phyloP scores from a whole-genome alignment of 768 basidiomycete species.

The Russula virescens region DNA sequence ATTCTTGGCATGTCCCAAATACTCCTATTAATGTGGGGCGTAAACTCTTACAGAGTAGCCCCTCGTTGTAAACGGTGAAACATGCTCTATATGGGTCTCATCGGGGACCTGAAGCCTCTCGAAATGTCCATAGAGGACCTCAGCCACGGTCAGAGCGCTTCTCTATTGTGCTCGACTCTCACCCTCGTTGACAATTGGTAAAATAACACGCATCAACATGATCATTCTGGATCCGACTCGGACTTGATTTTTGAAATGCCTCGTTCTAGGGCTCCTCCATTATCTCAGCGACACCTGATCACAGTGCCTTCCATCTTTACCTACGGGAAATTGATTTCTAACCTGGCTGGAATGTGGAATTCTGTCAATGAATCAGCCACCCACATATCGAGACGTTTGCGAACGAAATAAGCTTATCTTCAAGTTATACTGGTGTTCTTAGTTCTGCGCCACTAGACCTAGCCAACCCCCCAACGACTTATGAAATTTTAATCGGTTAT shows the following conservation, averaged over 20 bases:
- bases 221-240: not conserved
- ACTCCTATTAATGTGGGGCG: not conserved
- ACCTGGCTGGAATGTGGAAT: constrained; percentile 1
- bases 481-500: no score
- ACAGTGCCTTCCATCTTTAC: not conserved
- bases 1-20: not conserved
- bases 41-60: not conserved
- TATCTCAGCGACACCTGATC: not conserved
- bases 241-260: not conserved
- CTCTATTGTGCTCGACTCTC: not conserved
- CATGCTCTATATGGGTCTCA: not conserved
- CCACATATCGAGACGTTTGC: not conserved
- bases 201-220: not conserved
- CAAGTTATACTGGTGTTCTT: no score
- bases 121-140: constrained; percentile 11
- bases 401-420: not conserved
- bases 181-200: not conserved
- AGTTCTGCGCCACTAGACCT: no score
- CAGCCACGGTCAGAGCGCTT: not conserved
- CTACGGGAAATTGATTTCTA: not conserved
- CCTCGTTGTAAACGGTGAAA: not conserved
- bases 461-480: no score
- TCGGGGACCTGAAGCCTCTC: constrained; percentile 16
- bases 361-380: not conserved
- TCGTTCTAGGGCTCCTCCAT: not conserved